Evolutionary conservation across 176 grass and related monocot species (phyloP).

Genomic region (Lolium multiflorum): DNA sequence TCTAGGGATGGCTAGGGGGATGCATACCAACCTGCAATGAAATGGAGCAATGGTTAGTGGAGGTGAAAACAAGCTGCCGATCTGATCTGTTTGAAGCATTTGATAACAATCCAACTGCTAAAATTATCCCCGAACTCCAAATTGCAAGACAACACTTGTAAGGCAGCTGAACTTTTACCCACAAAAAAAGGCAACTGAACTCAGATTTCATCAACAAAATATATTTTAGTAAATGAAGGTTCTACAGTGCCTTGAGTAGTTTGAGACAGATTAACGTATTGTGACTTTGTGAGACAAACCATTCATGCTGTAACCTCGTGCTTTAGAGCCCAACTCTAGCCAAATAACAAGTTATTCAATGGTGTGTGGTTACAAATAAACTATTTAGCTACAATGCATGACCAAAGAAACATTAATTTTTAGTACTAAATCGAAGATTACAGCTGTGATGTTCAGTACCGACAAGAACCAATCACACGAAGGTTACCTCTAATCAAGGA

Average conservation of each 20-base stretch:
- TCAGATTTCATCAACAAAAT: not conserved
- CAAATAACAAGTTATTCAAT: not conserved
- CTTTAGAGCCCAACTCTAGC: too few species aligned
- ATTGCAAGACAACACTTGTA: not conserved
- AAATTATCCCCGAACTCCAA: not conserved
- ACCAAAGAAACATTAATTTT: not conserved
- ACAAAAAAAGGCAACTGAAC: not conserved
- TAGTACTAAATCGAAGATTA: not conserved
- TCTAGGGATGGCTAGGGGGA: not conserved
- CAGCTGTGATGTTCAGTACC: not conserved
- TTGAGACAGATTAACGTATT: not conserved
- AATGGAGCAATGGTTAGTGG: not conserved
- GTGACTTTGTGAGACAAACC: not conserved
- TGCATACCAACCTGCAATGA: not conserved
- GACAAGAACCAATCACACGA: not conserved
- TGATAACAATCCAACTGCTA: not conserved
- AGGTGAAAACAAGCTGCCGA: not conserved
- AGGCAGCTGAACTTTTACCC: not conserved
- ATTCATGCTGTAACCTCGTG: not conserved
- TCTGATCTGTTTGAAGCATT: not conserved
- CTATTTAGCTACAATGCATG: not conserved
- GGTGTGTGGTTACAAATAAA: not conserved
- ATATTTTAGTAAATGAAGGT: too few species aligned
- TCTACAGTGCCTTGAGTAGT: not conserved
- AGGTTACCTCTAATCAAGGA: conserved; percentile 1